These are phyloP conservation scores for Fusarium fujikuroi DNA, from an alignment of 2,329 filamentous ascomycete species.

Conservation along the genomic window DNA sequence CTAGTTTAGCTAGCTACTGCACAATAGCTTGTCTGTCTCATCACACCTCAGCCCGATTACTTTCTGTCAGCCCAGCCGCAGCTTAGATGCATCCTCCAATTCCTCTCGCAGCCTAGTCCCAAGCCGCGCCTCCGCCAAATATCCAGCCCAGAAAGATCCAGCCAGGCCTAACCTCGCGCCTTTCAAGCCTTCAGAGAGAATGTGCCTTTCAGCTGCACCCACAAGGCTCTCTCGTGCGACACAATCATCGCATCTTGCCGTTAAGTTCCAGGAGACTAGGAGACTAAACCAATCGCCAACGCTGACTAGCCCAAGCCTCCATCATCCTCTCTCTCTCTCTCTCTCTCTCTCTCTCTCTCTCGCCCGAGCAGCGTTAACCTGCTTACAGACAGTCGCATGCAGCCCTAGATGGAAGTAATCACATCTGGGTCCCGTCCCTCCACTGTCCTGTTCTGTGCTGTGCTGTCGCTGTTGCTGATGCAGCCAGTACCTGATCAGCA, in stretches of 20 bases:
- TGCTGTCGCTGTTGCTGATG: neutral
- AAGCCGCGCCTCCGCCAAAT: slow-evolving; percentile 37
- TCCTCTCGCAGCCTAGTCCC: slow-evolving; percentile 28
- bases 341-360: neutral
- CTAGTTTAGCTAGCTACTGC: neutral
- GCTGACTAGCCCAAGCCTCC: slow-evolving; percentile 6
- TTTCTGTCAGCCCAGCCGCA: slow-evolving; percentile 37
- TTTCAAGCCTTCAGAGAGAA: slow-evolving; percentile 24
- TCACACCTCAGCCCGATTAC: slow-evolving; percentile 25
- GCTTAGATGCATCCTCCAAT: slow-evolving; percentile 25
- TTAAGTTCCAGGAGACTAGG: neutral
- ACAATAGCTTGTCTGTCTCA: slow-evolving; percentile 4
- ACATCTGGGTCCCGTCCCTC: slow-evolving; percentile 17
- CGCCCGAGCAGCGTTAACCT: neutral
- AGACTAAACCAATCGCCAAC: slow-evolving; percentile 2
- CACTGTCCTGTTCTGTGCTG: neutral
- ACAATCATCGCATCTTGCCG: neutral
- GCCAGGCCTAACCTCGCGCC: slow-evolving; percentile 29
- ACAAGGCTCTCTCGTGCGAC: slow-evolving; percentile 3
- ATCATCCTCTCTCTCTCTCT: neutral
- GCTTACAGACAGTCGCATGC: neutral
- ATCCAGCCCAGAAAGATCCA: slow-evolving; percentile 35
- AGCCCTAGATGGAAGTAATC: slow-evolving; percentile 1
- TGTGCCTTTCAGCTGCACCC: slow-evolving; percentile 8
- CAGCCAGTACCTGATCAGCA: slow-evolving; percentile 25